Conservation (phyloP, 306 rosid species). For the Vicia faba region DNA sequence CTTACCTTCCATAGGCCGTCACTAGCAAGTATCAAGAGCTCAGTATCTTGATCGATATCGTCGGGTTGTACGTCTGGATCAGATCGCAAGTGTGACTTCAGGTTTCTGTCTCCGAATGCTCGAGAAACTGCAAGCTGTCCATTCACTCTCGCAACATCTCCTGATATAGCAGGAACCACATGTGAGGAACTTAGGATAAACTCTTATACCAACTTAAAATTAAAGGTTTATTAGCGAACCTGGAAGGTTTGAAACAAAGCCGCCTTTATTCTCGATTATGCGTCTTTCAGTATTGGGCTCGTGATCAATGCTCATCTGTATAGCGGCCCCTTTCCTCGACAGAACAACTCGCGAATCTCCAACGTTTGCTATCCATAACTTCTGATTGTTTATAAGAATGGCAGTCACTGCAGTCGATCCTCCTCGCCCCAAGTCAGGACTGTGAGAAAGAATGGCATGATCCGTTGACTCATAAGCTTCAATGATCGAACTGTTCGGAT, state of each 20-base stretch:
- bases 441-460: constrained; percentile 68
- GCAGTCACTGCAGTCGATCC: constrained; percentile 85
- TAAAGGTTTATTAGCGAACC: constrained; percentile 51
- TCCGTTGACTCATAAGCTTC: constrained; percentile 71
- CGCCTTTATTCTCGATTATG: constrained; percentile 80
- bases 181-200: neutral
- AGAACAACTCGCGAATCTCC: constrained; percentile 85
- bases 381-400: constrained; percentile 59
- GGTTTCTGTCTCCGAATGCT: constrained; percentile 90
- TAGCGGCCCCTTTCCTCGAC: constrained; percentile 63
- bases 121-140: constrained; percentile 95
- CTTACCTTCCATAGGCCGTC: constrained; percentile 90
- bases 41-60: constrained; percentile 50
- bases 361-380: constrained; percentile 71
- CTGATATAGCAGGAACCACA: constrained; percentile 42
- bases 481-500: constrained; percentile 57
- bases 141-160: constrained; percentile 89
- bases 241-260: constrained; percentile 96
- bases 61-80: constrained; percentile 63
- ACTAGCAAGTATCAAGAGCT: constrained; percentile 75
- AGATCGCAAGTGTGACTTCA: constrained; percentile 71
- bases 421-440: constrained; percentile 73
- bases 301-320: constrained; percentile 69
- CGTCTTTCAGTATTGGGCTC: constrained; percentile 85
- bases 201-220: neutral